phyloP scores from a whole-genome alignment of 2,329 filamentous ascomycete genomes.

The Paracamarosporium sp. region DNA sequence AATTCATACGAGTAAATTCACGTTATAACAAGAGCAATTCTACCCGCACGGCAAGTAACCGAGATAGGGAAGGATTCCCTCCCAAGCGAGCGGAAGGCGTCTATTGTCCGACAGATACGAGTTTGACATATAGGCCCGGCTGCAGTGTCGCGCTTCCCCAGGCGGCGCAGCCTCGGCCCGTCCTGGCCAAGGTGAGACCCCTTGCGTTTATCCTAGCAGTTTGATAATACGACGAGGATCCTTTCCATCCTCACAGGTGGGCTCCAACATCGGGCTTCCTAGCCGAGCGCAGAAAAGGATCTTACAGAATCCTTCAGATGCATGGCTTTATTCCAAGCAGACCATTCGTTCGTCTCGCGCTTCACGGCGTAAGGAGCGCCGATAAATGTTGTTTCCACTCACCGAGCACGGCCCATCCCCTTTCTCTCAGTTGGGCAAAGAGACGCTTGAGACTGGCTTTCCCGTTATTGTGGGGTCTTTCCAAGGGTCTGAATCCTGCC shows the following conservation, averaged over 20 bases:
- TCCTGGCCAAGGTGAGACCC: background rate
- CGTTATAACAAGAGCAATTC: background rate
- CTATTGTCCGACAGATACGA: background rate
- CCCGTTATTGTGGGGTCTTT: background rate
- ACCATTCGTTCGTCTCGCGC: background rate
- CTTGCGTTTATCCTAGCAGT: background rate
- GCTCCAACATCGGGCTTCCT: background rate
- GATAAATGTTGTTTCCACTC: background rate
- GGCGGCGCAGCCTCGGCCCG: background rate
- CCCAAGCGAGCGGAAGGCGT: background rate
- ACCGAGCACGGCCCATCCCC: background rate
- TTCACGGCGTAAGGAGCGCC: background rate
- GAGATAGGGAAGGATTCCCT: background rate
- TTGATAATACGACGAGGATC: background rate
- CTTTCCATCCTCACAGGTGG: background rate
- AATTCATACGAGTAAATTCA: background rate
- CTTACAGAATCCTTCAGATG: background rate
- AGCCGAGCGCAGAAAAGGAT: background rate
- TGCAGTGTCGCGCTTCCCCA: background rate
- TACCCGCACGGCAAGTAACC: background rate
- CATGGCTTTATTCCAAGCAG: no score
- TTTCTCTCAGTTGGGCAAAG: no score
- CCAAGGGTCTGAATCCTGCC: background rate
- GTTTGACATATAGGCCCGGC: background rate
- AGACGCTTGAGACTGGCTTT: no score